A percentile compares a stretch with the other conserved stretches of the same genome.
phyloP scores from a whole-genome alignment of 2,329 filamentous ascomycete genomes.

The Ophiostoma ulmi region DNA sequence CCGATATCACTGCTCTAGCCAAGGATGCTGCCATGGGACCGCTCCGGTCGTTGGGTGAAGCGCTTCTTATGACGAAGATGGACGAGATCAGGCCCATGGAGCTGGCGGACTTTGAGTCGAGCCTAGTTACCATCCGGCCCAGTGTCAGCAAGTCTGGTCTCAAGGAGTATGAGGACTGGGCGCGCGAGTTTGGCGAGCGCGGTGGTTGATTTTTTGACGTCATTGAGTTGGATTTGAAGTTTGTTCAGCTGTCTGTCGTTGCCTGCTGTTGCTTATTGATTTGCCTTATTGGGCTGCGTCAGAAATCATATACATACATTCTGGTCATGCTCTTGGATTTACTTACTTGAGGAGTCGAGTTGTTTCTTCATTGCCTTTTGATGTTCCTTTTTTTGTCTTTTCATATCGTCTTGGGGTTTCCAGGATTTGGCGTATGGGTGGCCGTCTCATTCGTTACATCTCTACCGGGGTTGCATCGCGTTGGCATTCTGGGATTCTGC shows the following conservation, averaged over 20 bases:
- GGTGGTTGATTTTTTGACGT: constrained; percentile 55
- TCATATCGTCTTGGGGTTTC: not conserved
- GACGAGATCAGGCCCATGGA: constrained; percentile 88
- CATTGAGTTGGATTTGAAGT: not conserved
- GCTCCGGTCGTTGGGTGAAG: constrained; percentile 81
- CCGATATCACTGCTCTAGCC: constrained; percentile 90
- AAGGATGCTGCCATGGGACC: constrained; percentile 99
- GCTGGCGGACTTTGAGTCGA: constrained; percentile 76
- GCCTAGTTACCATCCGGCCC: constrained; percentile 77
- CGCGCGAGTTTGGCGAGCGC: constrained; percentile 83
- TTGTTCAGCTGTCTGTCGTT: not conserved
- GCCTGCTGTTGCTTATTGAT: not conserved
- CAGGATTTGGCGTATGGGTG: not conserved
- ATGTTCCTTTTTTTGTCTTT: not conserved
- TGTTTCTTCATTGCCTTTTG: not conserved
- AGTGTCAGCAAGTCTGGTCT: constrained; percentile 83
- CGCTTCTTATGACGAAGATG: constrained; percentile 82
- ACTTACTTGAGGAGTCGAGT: not conserved
- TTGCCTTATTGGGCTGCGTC: not conserved
- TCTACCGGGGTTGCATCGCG: not conserved
- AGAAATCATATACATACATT: constrained; percentile 3
- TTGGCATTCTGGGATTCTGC: not conserved
- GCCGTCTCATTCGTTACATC: constrained; percentile 2
- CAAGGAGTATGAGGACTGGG: constrained; percentile 91
- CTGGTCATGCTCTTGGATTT: not conserved